Evolutionary conservation across 2,329 filamentous ascomycete genomes (phyloP), one percentile per base, ranked within the genome.

Genomic region (Clonostachys rhizophaga): DNA sequence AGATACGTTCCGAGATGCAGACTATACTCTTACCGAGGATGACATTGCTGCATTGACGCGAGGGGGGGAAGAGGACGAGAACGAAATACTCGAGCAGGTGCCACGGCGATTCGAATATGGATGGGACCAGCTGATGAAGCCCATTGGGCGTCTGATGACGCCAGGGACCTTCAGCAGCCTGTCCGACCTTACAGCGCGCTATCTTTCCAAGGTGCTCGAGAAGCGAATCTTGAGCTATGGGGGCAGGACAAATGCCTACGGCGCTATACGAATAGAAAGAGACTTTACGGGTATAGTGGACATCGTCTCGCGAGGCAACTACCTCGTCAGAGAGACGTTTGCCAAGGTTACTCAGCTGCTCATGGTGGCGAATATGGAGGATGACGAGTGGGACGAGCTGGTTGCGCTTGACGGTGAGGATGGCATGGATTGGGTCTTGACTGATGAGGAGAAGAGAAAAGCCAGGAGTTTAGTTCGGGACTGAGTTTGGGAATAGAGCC

Each of bases 291-390:
- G 83, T 3, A 83, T 96, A 42, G 81, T 95, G 6, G 72, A 78
- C 20, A 75, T 78, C 0, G 83, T 89, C 2, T 79, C 82, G 11
- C 77, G 74, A 51, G 88, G 85, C 5, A 83, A 87, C 58, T 96
- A 95, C 61, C 80, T 80, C 2, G 78, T 94, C 35, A 75, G 89
- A 34, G 91, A 95, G 59, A 68, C 79, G 4, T 96, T 96, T 69
- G 75, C 78, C 30, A 81, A 84, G 58, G 88, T 87, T 49, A 76
- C 78, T 49, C 90, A 96, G 74, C 85, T 96, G 57, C 81, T 87
- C 48, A 82, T 95, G 74, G 82, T 96, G 14, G 84, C 92, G 62
- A 92, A 91, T 56, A 95, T 96, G 90, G 91, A 96, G 62, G 89
- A 94, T 34, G 91, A 96, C 49, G 92, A 96, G 67, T 96, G 91